Percentiles rank a stretch among this genome's conserved stretches.
Evolutionary conservation across 306 rosid species (phyloP).

Genomic region (Cicer arietinum): DNA sequence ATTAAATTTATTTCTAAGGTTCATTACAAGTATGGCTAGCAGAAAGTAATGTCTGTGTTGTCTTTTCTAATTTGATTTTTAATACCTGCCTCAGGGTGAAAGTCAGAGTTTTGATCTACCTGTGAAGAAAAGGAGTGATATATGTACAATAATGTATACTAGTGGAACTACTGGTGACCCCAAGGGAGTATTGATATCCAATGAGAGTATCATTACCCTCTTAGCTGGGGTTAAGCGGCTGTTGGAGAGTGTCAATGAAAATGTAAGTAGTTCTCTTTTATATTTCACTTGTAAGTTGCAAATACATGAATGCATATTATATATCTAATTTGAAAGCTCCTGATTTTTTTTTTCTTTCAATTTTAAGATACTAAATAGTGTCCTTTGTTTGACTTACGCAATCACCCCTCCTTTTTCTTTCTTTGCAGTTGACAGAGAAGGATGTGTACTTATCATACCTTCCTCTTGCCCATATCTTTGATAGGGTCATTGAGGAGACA

Average conservation of each 20-base stretch:
- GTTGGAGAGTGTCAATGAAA: slow-evolving; percentile 70
- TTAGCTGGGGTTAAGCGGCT: slow-evolving; percentile 75
- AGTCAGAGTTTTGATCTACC: slow-evolving; percentile 79
- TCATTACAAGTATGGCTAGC: slow-evolving; percentile 28
- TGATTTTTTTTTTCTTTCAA: not conserved
- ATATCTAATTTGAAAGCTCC: slow-evolving; percentile 22
- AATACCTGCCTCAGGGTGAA: slow-evolving; percentile 63
- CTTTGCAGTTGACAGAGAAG: slow-evolving; percentile 60
- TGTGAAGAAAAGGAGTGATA: slow-evolving; percentile 69
- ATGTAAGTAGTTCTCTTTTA: slow-evolving; percentile 52
- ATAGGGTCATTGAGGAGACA: slow-evolving; percentile 92
- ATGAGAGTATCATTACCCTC: slow-evolving; percentile 80
- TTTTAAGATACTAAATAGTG: slow-evolving; percentile 33
- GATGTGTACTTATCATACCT: slow-evolving; percentile 94
- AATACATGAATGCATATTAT: slow-evolving; percentile 21
- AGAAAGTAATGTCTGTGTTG: slow-evolving; percentile 22
- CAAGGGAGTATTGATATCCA: slow-evolving; percentile 92
- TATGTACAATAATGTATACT: slow-evolving; percentile 96
- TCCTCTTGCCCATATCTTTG: slow-evolving; percentile 94
- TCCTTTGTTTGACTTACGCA: slow-evolving; percentile 27
- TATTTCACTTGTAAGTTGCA: slow-evolving; percentile 18
- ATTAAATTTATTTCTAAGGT: slow-evolving; percentile 31
- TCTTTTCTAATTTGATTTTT: slow-evolving; percentile 45
- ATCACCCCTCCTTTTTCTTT: slow-evolving; percentile 33
- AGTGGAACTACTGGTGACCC: slow-evolving; percentile 99